phyloP scores from a whole-genome alignment of 208 protist genomes.

The Crithidia sp. region DNA sequence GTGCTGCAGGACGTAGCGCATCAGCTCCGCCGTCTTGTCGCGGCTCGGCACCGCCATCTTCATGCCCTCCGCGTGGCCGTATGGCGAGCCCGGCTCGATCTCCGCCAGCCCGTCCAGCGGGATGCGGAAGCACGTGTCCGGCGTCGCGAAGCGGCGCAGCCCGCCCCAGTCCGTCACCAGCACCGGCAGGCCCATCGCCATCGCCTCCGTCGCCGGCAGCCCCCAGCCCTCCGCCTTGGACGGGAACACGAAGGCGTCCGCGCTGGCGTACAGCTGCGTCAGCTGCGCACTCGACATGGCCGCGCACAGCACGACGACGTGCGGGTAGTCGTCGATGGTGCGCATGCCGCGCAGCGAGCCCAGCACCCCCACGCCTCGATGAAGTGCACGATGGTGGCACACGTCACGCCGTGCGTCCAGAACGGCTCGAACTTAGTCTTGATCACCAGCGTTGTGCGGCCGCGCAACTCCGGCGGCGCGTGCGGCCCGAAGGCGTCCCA shows the following conservation, averaged over 20 bases:
- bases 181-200: constrained; percentile 62
- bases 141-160: constrained; percentile 33
- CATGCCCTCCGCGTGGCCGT: constrained; percentile 28
- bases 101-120: constrained; percentile 56
- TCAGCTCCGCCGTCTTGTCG: constrained; percentile 29
- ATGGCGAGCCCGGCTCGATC: constrained; percentile 18
- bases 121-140: constrained; percentile 50
- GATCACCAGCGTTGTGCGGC: constrained; percentile 23
- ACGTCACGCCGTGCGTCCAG: constrained; percentile 10
- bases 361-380: too few species aligned
- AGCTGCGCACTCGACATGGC: constrained; percentile 21
- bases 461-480: constrained; percentile 28
- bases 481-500: constrained; percentile 46
- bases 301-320: constrained; percentile 41
- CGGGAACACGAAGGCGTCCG: constrained; percentile 88
- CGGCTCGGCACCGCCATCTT: constrained; percentile 48
- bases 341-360: constrained; percentile 22
- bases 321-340: constrained; percentile 31
- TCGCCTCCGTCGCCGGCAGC: constrained; percentile 55
- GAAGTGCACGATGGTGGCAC: constrained; percentile 1
- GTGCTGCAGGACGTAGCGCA: constrained; percentile 44
- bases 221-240: constrained; percentile 81
- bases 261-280: constrained; percentile 65
- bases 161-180: constrained; percentile 53
- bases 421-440: background rate